Evolutionary conservation across 352 stramenopile species (phyloP).

Genomic region (Elongisporangium anandrum): DNA sequence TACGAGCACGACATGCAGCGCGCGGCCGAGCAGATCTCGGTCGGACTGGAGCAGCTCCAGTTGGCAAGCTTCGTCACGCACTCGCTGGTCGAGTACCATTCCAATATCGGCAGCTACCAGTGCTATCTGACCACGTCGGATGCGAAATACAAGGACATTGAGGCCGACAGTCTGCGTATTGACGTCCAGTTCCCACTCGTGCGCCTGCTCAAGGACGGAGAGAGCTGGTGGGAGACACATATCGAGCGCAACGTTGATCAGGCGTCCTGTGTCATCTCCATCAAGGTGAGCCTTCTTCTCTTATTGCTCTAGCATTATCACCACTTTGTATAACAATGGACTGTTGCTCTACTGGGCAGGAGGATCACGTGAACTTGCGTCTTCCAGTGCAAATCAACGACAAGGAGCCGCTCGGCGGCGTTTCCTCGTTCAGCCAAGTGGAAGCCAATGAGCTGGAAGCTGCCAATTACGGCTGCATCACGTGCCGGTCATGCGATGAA

Average conservation of each 20-base stretch:
- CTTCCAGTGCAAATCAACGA: slow-evolving; percentile 44
- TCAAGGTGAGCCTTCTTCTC: slow-evolving; percentile 3
- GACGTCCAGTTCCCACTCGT: slow-evolving; percentile 33
- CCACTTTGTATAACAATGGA: not conserved
- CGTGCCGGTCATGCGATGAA: slow-evolving; percentile 37
- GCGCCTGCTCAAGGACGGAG: slow-evolving; percentile 15
- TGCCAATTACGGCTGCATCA: slow-evolving; percentile 33
- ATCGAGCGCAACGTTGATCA: slow-evolving; percentile 52
- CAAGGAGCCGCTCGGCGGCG: slow-evolving; percentile 41
- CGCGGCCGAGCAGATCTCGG: slow-evolving; percentile 18
- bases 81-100: slow-evolving; percentile 68
- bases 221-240: slow-evolving; percentile 39
- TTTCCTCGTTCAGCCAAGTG: slow-evolving; percentile 57
- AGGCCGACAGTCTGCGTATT: slow-evolving; percentile 23
- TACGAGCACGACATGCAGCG: slow-evolving; percentile 29
- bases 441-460: slow-evolving; percentile 32
- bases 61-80: slow-evolving; percentile 5
- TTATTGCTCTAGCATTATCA: not conserved
- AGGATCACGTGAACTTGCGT: slow-evolving; percentile 63
- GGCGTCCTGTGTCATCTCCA: slow-evolving; percentile 15
- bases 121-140: slow-evolving; percentile 45
- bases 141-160: slow-evolving; percentile 9
- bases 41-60: slow-evolving; percentile 19
- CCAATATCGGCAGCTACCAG: slow-evolving; percentile 81
- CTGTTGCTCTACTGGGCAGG: not conserved